Base-by-base conservation (phyloP, 768 basidiomycete species). In the Termitomyces sp. region DNA sequence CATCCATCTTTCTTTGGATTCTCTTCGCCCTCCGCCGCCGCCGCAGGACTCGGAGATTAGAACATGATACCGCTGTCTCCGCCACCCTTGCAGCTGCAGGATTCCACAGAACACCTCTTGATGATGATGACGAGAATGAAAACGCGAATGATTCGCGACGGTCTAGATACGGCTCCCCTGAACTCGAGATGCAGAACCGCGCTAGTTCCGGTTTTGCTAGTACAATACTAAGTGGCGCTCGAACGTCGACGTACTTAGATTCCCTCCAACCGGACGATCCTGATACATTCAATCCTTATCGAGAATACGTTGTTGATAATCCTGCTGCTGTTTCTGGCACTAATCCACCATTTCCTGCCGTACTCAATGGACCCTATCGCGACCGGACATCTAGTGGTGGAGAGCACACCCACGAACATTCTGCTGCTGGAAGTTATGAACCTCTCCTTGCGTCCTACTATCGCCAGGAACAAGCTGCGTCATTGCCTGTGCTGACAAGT, bases 11-110 rank as follows among this genome's bases (percentile, higher is more conserved):
- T 41, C 75, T 91, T 48, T 90, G 83, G 80, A 76, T 87, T 56
- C 71, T 89, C 62, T 90, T 91, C 67, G 86, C 83, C 51, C 68
- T 89, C 55, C 84, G 85, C 26, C 81, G 87, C 48, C 82, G 86
- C 59, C 80, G 86, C 46, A 78, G 84, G 32, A 82, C 78, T 42
- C 78, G 72, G 34, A 74, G 77, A 49, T 68, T 86, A n/a, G 88
- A 89, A 59, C 83, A 85, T 58, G 88, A 91, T 58, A 77, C 81
- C 1, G 84, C 81, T 0, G 81, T 87, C n/a, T 83, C 84, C n/a
- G 87, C 86, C 37, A 83, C 83, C 6, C 77, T 88, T 52, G 83
- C 85, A 9, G 89, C 86, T 31, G 85, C 87, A 2, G 88, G 90
- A 26, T 80, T 85, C 68, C 78, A 82, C 64, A 81, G 89, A 50